Base-by-base conservation (phyloP, 192 early-diverging fungal genomes). In the Coemansia interrupta region DNA sequence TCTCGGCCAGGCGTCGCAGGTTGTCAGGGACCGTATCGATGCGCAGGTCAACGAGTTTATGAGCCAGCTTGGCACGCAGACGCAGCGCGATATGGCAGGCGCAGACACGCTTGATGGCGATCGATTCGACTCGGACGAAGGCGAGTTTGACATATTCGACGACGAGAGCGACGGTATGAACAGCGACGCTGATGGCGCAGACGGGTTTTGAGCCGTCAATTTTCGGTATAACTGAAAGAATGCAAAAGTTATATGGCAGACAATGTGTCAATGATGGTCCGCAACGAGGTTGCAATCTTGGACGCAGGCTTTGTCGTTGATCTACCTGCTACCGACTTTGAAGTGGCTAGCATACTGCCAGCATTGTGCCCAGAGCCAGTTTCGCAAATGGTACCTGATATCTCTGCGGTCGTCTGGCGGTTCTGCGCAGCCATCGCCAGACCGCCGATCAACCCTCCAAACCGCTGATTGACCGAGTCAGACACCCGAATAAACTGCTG, bases 21-120 rank as follows among this genome's bases (percentile, higher is more conserved):
- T 14, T 9, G 46, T 58, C 4, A 60, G 54, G 39, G 64, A 63
- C 52, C 60, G 47, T 14, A 49, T 76, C 2, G 32, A 70, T 23
- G 68, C 63, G 9, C 64, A 52, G 22, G 62, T 77, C 11, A 63
- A 77, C 43, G 47, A 61, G 59, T 47, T 70, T 14, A 77, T 77
- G 73, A 48, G 40, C 17, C 47, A 52, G 17, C 54, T 77, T 11
- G 68, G 54, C 44, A 48, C 48, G 7, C 41, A 64, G 43, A 42
- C 44, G 30, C 15, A 54, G 20, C 39, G 6, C 3, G 10, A 24
- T 19, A 18, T 30, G 28, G 29, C 19, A 7, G 44, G 39, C 29
- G 49, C 49, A 17, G 66, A 48, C 14, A 58, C 26, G 32, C 32
- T 10, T 26, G 11, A 18, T 10, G 45, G 15, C n/a, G 54, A 56